Evolutionary conservation across 495 filamentous ascomycete genomes (phyloP).

Genomic region (Glarea lozoyensis): DNA sequence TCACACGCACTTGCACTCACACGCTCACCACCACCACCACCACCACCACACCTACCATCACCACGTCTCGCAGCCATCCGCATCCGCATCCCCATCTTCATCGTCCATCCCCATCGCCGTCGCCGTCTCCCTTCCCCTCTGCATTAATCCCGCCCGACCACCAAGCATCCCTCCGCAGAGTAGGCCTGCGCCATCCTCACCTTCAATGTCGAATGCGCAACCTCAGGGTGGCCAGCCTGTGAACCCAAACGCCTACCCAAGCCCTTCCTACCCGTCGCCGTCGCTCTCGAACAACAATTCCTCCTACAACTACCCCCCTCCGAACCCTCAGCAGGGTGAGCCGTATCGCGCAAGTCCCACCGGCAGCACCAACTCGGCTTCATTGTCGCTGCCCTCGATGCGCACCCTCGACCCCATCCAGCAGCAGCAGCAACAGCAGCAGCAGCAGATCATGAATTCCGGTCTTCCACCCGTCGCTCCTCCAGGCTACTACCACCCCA

Average conservation of each 20-base stretch:
- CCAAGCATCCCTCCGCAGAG: too few relatives aligned
- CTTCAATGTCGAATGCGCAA: conserved; percentile 40
- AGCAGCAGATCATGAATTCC: conserved; percentile 32
- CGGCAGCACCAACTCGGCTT: conserved; percentile 42
- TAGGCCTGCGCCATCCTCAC: conserved; percentile 24
- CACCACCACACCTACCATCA: too few relatives aligned
- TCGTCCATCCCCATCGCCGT: too few relatives aligned
- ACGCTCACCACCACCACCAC: too few relatives aligned
- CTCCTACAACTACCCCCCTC: conserved; percentile 46
- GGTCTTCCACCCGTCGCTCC: conserved; percentile 24
- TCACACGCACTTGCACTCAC: too few relatives aligned
- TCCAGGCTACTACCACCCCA: conserved; percentile 26
- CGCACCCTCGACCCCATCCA: conserved; percentile 44
- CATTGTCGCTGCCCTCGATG: conserved; percentile 64
- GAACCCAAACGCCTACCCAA: conserved; percentile 27
- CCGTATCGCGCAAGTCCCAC: conserved; percentile 42
- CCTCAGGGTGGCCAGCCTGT: conserved; percentile 34
- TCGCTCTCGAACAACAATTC: conserved; percentile 38
- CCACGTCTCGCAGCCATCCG: too few relatives aligned
- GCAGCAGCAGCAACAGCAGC: conserved; percentile 34
- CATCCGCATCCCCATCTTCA: too few relatives aligned
- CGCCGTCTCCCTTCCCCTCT: too few relatives aligned
- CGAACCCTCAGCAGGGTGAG: conserved; percentile 33
- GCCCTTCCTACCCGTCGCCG: conserved; percentile 42
- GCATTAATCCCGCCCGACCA: too few relatives aligned